A percentile compares a stretch with the other conserved stretches of the same genome.
phyloP scores from a whole-genome alignment of 2,329 filamentous ascomycete species.

The Claviceps citrina region DNA sequence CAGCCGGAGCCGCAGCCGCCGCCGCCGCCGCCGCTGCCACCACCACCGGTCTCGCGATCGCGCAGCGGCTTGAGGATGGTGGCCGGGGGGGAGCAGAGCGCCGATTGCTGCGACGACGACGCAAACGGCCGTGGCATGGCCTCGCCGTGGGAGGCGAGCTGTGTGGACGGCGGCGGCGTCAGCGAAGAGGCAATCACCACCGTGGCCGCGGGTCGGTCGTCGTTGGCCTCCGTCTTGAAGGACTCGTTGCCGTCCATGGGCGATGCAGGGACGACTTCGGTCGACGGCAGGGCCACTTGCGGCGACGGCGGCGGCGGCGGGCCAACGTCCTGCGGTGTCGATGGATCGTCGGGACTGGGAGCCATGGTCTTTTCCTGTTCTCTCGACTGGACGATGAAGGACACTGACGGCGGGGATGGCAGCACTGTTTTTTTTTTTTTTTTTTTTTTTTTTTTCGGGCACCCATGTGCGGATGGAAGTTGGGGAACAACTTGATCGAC shows the following conservation, averaged over 20 bases:
- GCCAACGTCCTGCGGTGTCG: conserved; percentile 17
- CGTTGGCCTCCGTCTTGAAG: conserved; percentile 35
- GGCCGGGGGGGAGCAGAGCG: conserved; percentile 38
- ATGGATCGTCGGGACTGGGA: conserved; percentile 19
- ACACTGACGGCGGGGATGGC: too few species aligned
- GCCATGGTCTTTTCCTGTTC: too few species aligned
- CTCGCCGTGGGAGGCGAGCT: conserved; percentile 22
- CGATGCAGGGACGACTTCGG: conserved; percentile 39
- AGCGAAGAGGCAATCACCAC: conserved; percentile 41
- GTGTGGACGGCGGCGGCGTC: conserved; percentile 42
- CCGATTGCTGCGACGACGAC: conserved; percentile 28
- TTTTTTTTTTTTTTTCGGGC: too few species aligned
- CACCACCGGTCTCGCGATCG: conserved; percentile 15
- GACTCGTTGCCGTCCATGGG: conserved; percentile 33
- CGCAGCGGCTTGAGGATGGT: conserved; percentile 26
- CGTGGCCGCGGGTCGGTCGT: conserved; percentile 26
- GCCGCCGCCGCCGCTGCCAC: too few species aligned
- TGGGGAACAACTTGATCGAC: too few species aligned
- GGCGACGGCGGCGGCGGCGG: conserved; percentile 21
- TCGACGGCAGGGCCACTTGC: conserved; percentile 41
- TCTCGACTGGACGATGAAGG: too few species aligned
- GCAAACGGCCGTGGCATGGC: conserved; percentile 18
- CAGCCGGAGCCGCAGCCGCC: too few species aligned
- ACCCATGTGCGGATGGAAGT: too few species aligned
- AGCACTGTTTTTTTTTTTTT: conserved; percentile 6